Evolutionary conservation across 2,329 filamentous ascomycete genomes (phyloP).

Genomic region (Phaeomoniella chlamydospora): DNA sequence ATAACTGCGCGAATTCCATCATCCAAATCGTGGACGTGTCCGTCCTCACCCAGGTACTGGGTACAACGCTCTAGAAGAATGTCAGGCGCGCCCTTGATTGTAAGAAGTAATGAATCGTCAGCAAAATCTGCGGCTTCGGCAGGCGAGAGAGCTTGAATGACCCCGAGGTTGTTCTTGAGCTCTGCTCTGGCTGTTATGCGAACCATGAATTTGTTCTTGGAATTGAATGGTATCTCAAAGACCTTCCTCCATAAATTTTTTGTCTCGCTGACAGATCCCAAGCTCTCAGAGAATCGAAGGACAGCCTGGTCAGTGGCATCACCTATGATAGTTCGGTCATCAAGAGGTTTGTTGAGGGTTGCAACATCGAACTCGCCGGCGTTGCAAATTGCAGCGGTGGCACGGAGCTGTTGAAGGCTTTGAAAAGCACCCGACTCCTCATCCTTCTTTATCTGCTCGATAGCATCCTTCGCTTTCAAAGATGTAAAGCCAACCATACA

Average conservation of each 20-base stretch:
- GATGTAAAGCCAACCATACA: slow-evolving; percentile 45
- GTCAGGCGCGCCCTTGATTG: slow-evolving; percentile 70
- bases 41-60: slow-evolving; percentile 40
- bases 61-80: slow-evolving; percentile 52
- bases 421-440: slow-evolving; percentile 6
- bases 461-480: slow-evolving; percentile 35
- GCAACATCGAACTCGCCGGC: slow-evolving; percentile 59
- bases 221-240: slow-evolving; percentile 62
- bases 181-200: too few species aligned
- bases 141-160: slow-evolving; percentile 4
- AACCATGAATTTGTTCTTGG: slow-evolving; percentile 74
- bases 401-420: slow-evolving; percentile 41
- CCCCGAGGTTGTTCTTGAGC: too few species aligned
- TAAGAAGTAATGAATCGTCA: slow-evolving; percentile 34
- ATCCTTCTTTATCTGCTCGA: too few species aligned
- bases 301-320: slow-evolving; percentile 67
- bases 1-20: slow-evolving; percentile 25
- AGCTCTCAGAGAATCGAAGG: slow-evolving; percentile 53
- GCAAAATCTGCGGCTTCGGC: slow-evolving; percentile 13
- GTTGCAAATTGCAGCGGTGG: slow-evolving; percentile 55
- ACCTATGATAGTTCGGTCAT: slow-evolving; percentile 52
- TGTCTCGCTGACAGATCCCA: slow-evolving; percentile 46
- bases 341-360: slow-evolving; percentile 42
- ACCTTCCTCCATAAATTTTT: slow-evolving; percentile 49
- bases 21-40: slow-evolving; percentile 37